These are phyloP conservation scores for Juglanconis sp. DNA, from an alignment of 2,329 filamentous ascomycete species.

Conservation along the genomic window DNA sequence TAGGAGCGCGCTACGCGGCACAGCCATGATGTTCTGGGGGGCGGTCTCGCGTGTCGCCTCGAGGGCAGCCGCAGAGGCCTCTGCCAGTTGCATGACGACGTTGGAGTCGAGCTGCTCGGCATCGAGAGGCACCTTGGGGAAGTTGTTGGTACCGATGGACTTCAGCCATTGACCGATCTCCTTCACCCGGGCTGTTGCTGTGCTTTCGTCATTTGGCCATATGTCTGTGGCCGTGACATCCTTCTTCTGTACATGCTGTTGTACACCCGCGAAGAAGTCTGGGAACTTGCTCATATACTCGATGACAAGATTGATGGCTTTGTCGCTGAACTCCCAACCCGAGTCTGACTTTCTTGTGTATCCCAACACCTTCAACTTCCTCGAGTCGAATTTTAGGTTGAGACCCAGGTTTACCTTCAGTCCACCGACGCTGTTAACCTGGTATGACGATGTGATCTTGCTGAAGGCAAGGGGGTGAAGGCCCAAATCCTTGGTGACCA, in stretches of 20 bases:
- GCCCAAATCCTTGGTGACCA: constrained; percentile 77
- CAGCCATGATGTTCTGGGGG: constrained; percentile 55
- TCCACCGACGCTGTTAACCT: constrained; percentile 73
- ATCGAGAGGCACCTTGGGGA: constrained; percentile 93
- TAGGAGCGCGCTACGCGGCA: constrained; percentile 82
- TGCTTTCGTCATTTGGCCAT: constrained; percentile 66
- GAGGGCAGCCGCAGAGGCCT: constrained; percentile 64
- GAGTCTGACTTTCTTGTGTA: constrained; percentile 83
- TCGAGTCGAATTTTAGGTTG: constrained; percentile 94
- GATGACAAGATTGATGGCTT: constrained; percentile 75
- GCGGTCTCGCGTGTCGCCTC: background rate
- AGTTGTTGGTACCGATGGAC: constrained; percentile 82
- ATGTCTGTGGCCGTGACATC: constrained; percentile 83
- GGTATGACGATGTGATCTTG: constrained; percentile 94
- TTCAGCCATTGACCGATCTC: constrained; percentile 95
- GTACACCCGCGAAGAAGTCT: constrained; percentile 88
- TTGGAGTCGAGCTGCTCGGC: constrained; percentile 94
- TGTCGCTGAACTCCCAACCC: constrained; percentile 93
- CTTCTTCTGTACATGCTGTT: constrained; percentile 79
- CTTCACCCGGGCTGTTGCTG: constrained; percentile 76
- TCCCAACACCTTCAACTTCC: constrained; percentile 91
- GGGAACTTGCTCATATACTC: constrained; percentile 94
- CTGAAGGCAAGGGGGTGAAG: constrained; percentile 86
- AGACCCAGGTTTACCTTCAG: constrained; percentile 85
- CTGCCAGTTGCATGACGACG: constrained; percentile 76